Base-by-base conservation (phyloP, 441 rosid genomes). In the Arabidopsis hybrid region DNA sequence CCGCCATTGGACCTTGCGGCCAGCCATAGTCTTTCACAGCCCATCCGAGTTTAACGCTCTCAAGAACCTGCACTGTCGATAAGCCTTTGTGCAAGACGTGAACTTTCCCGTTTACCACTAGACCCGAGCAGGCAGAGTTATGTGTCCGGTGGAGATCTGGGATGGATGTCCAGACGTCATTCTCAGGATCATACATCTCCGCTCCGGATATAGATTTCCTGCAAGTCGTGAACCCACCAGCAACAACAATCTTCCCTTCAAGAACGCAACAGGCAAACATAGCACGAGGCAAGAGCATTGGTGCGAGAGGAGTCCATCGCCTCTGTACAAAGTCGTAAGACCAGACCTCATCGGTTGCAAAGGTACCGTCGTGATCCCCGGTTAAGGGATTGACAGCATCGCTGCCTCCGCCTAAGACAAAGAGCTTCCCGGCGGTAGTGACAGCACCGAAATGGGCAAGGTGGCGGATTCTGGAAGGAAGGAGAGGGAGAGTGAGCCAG, bases 221-320 rank as follows among this genome's bases (percentile, higher is more conserved):
- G 78, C 97, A 89, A 75, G 86, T 89, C 17, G 99, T 94, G 73
- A 94, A 92, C 5, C 97, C 99, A 1, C 99, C 99, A 0, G 99
- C 97, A 29, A 90, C 97, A 3, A 94, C 78, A 65, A 94, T 89
- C 76, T 88, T 92, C 62, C 97, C 99, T 18, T 94, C 84, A 77
- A 94, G 78, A 42, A 83, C 83, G 7, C 95, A 90, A 36, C 99
- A 94, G 0, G 99, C 97, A 80, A 94, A 94, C 99, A 92, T 94
- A n/a, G 97, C 90, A 43, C 97, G 93, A 6, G 99, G 91, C 7
- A 94, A 95, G 11, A 88, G 90, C 99, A 94, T 94, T 11, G 97
- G 66, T 35, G 94, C 87, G 14, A 86, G 60, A 0, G 73, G 82
- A 9, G 83, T 68, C 99, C 99, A 92, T n/a, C 72, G 85, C 17